Conservation (phyloP, 441 rosid genomes). For the Erysimum cheiri region DNA sequence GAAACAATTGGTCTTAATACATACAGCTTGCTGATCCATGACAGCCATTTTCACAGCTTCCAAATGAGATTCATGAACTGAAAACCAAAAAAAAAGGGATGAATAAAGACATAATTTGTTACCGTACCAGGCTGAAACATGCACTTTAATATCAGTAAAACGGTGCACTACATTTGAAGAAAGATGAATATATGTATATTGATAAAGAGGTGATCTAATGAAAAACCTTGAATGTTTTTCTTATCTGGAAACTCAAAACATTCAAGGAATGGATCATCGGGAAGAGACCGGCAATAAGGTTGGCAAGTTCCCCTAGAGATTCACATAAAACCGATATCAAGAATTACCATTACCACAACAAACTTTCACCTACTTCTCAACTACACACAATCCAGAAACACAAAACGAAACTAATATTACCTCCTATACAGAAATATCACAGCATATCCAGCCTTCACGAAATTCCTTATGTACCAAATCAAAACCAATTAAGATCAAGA, state of each 20-base stretch:
- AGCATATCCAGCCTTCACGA: conserved; percentile 87
- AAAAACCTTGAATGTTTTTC: conserved; percentile 62
- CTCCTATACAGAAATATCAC: conserved; percentile 82
- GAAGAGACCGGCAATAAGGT: conserved; percentile 82
- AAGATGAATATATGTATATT: neutral
- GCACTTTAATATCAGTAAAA: neutral
- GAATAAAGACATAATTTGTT: neutral
- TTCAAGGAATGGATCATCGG: conserved; percentile 79
- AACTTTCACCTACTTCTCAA: neutral
- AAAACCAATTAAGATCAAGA: conserved; percentile 10
- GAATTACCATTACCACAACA: conserved; percentile 1
- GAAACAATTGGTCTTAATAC: neutral
- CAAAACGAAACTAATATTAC: conserved; percentile 38
- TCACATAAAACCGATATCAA: conserved; percentile 14
- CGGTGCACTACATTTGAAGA: neutral
- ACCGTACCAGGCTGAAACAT: neutral
- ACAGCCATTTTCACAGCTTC: conserved; percentile 82
- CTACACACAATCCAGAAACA: conserved; percentile 4
- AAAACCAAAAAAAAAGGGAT: conserved; percentile 39
- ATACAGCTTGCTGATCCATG: conserved; percentile 73
- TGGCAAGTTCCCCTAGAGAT: conserved; percentile 73
- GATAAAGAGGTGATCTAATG: neutral
- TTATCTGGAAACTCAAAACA: conserved; percentile 67
- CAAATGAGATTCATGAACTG: conserved; percentile 67
- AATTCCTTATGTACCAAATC: conserved; percentile 32